Conservation (phyloP, 2,329 filamentous ascomycete genomes). For the Aspergillus intermedius region DNA sequence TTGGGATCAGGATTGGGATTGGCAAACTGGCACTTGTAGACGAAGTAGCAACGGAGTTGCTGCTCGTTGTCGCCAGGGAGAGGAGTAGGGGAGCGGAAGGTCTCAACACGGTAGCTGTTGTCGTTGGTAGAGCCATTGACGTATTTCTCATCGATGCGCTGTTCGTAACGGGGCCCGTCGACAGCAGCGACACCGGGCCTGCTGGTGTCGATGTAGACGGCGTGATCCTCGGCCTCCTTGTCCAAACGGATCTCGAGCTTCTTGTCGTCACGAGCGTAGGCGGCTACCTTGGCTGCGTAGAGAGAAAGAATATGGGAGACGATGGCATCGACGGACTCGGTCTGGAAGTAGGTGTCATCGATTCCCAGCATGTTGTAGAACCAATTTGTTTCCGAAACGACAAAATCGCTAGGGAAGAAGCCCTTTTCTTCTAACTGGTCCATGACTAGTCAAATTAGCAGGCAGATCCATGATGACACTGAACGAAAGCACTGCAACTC, state of each 20-base stretch:
- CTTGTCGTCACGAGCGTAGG: slow-evolving; percentile 88
- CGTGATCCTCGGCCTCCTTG: slow-evolving; percentile 90
- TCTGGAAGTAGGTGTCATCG: slow-evolving; percentile 96
- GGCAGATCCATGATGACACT: neutral
- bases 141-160: slow-evolving; percentile 90
- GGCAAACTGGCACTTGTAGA: slow-evolving; percentile 91
- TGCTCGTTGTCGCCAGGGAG: slow-evolving; percentile 69
- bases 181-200: slow-evolving; percentile 73
- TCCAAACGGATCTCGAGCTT: slow-evolving; percentile 89
- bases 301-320: slow-evolving; percentile 91
- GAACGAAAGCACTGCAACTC: slow-evolving; percentile 22
- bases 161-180: slow-evolving; percentile 83
- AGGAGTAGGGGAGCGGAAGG: slow-evolving; percentile 83
- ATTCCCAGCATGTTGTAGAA: slow-evolving; percentile 98
- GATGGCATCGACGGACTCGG: slow-evolving; percentile 78
- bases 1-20: slow-evolving; percentile 64
- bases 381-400: slow-evolving; percentile 84
- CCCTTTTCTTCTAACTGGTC: slow-evolving; percentile 68
- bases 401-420: slow-evolving; percentile 77
- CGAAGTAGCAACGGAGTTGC: slow-evolving; percentile 93
- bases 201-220: slow-evolving; percentile 97
- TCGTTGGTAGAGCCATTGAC: slow-evolving; percentile 68
- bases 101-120: slow-evolving; percentile 87
- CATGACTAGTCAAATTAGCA: slow-evolving; percentile 56
- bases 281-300: slow-evolving; percentile 93